Percentiles rank a stretch among this genome's conserved stretches.
These are phyloP conservation scores for Teunomyces panamensis DNA, from an alignment of 805 yeast species.

Conservation along the genomic window DNA sequence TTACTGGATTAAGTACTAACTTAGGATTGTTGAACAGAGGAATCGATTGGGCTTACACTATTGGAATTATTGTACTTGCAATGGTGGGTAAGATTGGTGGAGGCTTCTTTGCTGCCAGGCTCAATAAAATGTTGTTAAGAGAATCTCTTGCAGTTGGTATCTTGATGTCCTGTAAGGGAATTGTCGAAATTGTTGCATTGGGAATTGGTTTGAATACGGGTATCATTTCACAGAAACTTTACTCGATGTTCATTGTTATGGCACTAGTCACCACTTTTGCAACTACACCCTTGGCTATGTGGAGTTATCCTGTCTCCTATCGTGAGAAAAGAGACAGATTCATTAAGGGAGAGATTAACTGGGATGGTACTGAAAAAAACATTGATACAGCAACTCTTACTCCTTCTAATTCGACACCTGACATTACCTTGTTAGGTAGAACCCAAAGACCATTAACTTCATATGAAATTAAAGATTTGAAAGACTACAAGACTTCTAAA, in stretches of 20 bases:
- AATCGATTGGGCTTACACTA: slow-evolving; percentile 72
- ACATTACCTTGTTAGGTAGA: background rate
- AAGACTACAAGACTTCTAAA: slow-evolving; percentile 19
- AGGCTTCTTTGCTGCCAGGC: slow-evolving; percentile 61
- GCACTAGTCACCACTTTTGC: slow-evolving; percentile 72
- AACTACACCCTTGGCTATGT: slow-evolving; percentile 72
- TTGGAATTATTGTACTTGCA: slow-evolving; percentile 67
- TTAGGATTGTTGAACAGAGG: slow-evolving; percentile 63
- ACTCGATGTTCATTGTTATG: slow-evolving; percentile 82
- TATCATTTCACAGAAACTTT: slow-evolving; percentile 61
- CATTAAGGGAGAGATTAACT: slow-evolving; percentile 21
- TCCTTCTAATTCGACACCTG: background rate
- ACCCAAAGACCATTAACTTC: slow-evolving; percentile 5
- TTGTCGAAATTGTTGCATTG: slow-evolving; percentile 78
- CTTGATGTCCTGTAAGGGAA: slow-evolving; percentile 86
- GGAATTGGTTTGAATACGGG: slow-evolving; percentile 71
- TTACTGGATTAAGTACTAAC: slow-evolving; percentile 72
- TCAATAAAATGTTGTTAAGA: slow-evolving; percentile 64
- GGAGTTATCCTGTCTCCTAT: slow-evolving; percentile 59
- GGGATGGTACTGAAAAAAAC: slow-evolving; percentile 21
- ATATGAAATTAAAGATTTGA: slow-evolving; percentile 14
- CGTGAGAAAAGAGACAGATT: slow-evolving; percentile 47
- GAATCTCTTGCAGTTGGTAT: slow-evolving; percentile 76
- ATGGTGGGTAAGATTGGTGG: slow-evolving; percentile 65
- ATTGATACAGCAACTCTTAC: slow-evolving; percentile 7